Evolutionary conservation across 257 asterid genomes (phyloP).

Genomic region (Oldenlandia corymbosa): DNA sequence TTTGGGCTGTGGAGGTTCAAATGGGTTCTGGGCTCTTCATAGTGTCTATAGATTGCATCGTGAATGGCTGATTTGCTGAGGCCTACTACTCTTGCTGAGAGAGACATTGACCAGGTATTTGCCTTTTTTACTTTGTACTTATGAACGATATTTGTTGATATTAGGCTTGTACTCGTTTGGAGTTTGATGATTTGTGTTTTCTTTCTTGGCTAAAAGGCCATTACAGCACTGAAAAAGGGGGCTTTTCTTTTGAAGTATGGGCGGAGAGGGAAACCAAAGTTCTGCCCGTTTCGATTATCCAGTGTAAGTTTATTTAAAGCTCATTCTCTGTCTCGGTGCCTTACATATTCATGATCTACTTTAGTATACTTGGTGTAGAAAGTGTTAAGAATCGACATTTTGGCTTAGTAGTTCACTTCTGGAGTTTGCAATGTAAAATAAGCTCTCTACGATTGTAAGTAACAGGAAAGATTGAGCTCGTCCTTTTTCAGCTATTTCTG

Average conservation of each 20-base stretch:
- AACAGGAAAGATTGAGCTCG: neutral
- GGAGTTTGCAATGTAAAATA: neutral
- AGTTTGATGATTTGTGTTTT: constrained; percentile 3
- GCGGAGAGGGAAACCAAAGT: constrained; percentile 94
- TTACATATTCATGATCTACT: neutral
- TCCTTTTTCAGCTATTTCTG: neutral
- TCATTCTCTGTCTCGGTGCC: no score
- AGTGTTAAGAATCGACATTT: neutral
- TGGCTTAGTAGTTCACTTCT: neutral
- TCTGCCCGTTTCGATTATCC: constrained; percentile 89
- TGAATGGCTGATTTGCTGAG: constrained; percentile 93
- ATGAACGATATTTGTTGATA: neutral
- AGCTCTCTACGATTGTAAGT: neutral
- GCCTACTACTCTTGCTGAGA: constrained; percentile 59
- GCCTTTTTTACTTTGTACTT: neutral
- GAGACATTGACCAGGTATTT: constrained; percentile 81
- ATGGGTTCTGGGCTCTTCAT: constrained; percentile 65
- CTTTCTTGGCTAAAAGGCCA: constrained; percentile 43
- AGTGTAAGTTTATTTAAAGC: constrained; percentile 36
- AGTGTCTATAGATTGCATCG: constrained; percentile 45
- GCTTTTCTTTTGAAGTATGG: constrained; percentile 88
- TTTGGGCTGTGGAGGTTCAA: constrained; percentile 33
- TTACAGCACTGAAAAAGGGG: constrained; percentile 84
- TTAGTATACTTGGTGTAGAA: neutral
- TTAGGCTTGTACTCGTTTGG: constrained; percentile 12